Evolutionary conservation across 768 basidiomycete genomes (phyloP).

Genomic region (Mycena belliarum): DNA sequence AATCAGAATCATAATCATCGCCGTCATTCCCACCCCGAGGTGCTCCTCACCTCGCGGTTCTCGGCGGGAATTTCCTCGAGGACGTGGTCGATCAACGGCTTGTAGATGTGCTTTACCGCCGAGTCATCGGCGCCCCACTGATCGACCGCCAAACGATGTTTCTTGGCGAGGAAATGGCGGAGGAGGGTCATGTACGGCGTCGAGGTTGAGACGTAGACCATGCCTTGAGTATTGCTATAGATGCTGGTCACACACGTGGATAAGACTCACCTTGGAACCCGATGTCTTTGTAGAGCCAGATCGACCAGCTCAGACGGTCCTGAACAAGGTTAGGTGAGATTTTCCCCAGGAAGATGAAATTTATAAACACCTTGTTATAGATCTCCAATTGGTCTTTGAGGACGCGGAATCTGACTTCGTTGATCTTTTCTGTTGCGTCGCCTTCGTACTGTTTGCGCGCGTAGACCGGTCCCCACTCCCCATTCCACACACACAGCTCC

Average conservation of each 20-base stretch:
- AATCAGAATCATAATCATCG: too few species aligned
- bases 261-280: constrained; percentile 50
- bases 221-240: constrained; percentile 46
- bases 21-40: too few species aligned
- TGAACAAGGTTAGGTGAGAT: constrained; percentile 28
- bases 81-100: constrained; percentile 67
- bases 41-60: constrained; percentile 34
- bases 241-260: not conserved
- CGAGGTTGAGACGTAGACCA: constrained; percentile 69
- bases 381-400: constrained; percentile 74
- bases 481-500: constrained; percentile 72
- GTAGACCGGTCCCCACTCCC: constrained; percentile 86
- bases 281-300: constrained; percentile 88
- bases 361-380: constrained; percentile 58
- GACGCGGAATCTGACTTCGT: constrained; percentile 62
- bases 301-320: constrained; percentile 76
- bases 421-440: constrained; percentile 61
- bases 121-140: constrained; percentile 64
- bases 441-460: constrained; percentile 63
- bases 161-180: constrained; percentile 70
- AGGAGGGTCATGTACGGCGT: constrained; percentile 75
- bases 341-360: not conserved
- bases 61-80: constrained; percentile 51
- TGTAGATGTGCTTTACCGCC: constrained; percentile 56
- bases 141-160: constrained; percentile 78